A percentile compares a stretch with the other conserved stretches of the same genome.
These are phyloP conservation scores for Fagus crenata DNA, from an alignment of 306 rosid species.

Conservation along the genomic window DNA sequence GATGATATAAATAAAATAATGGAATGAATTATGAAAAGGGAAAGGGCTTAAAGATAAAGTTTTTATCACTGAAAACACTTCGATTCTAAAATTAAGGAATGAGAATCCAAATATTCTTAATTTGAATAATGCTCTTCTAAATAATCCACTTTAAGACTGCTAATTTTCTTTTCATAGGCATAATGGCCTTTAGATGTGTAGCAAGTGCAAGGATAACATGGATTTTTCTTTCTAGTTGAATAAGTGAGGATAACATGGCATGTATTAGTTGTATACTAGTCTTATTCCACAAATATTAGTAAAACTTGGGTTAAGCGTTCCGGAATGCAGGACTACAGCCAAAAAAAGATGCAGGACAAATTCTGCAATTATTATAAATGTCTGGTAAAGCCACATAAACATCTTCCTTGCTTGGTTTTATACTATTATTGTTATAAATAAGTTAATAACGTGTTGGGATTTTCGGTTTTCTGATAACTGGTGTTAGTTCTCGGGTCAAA, in stretches of 20 bases:
- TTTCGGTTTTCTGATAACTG: background rate
- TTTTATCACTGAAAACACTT: background rate
- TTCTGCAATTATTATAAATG: background rate
- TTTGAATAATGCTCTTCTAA: background rate
- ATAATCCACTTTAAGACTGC: background rate
- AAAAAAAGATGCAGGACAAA: background rate
- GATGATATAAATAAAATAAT: background rate
- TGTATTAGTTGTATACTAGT: too few relatives aligned
- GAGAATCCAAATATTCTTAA: background rate
- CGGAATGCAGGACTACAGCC: too few relatives aligned
- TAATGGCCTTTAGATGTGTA: too few relatives aligned
- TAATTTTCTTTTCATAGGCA: too few relatives aligned
- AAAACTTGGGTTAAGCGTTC: too few relatives aligned
- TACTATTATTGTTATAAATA: too few relatives aligned
- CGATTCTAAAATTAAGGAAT: background rate
- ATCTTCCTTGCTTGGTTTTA: background rate
- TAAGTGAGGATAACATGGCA: too few relatives aligned
- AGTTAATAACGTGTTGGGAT: background rate
- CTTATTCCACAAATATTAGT: too few relatives aligned
- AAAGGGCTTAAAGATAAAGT: background rate
- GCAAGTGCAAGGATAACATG: too few relatives aligned
- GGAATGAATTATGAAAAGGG: background rate
- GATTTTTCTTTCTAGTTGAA: too few relatives aligned
- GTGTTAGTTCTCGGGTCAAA: background rate
- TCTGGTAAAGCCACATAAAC: background rate